These are phyloP conservation scores for Malassezia furfur DNA, from an alignment of 1,284 basidiomycete genomes.

Conservation along the genomic window DNA sequence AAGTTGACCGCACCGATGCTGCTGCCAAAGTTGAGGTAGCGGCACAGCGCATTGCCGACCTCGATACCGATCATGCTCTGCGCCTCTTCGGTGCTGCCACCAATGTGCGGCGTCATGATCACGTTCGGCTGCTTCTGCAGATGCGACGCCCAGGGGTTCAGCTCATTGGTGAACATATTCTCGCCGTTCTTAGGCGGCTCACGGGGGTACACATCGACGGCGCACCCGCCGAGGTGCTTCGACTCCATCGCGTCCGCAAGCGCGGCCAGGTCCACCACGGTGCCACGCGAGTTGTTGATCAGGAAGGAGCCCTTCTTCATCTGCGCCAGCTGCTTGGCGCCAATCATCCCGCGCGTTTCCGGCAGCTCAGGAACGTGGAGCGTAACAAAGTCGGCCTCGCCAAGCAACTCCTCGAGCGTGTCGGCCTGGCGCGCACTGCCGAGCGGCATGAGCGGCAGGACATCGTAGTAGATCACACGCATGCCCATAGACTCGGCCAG, in stretches of 20 bases:
- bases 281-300: conserved; percentile 94
- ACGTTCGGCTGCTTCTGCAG: conserved; percentile 38
- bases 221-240: conserved; percentile 81
- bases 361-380: conserved; percentile 93
- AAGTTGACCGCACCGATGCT: conserved; percentile 92
- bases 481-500: conserved; percentile 94
- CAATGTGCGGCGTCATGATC: conserved; percentile 69
- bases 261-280: conserved; percentile 87
- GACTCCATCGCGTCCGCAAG: conserved; percentile 71
- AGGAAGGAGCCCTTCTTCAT: conserved; percentile 96
- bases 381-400: conserved; percentile 80
- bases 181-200: conserved; percentile 87
- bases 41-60: conserved; percentile 71
- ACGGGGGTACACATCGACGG: conserved; percentile 85
- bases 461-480: conserved; percentile 89
- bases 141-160: conserved; percentile 39
- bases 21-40: conserved; percentile 83
- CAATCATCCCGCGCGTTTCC: conserved; percentile 93
- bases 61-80: conserved; percentile 96
- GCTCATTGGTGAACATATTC: conserved; percentile 55
- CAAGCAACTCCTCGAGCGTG: conserved; percentile 67
- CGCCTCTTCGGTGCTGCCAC: conserved; percentile 96
- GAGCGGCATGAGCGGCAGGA: conserved; percentile 94
- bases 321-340: conserved; percentile 62
- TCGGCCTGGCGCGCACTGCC: conserved; percentile 85